Percentiles rank a stretch among this genome's conserved stretches.
Conservation (phyloP, 1,284 basidiomycete genomes). For the Schizopora paradoxa region DNA sequence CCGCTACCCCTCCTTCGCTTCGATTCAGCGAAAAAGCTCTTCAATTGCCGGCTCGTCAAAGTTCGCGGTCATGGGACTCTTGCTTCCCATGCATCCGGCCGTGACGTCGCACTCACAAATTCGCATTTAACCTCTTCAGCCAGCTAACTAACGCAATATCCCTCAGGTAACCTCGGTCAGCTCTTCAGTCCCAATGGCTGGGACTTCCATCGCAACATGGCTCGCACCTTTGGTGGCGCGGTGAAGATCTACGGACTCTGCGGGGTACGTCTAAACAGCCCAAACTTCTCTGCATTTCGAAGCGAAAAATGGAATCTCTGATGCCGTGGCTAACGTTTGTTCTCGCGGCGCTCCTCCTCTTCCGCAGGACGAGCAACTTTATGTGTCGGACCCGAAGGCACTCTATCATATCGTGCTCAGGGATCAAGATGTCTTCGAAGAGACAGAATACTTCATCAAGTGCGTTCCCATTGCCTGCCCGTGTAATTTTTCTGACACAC, state of each 20-base stretch:
- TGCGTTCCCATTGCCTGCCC: neutral
- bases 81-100: neutral
- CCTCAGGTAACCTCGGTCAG: constrained; percentile 43
- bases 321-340: too few relatives aligned
- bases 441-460: constrained; percentile 13
- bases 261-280: constrained; percentile 12
- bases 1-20: too few relatives aligned
- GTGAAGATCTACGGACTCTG: constrained; percentile 18
- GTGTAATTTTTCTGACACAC: neutral
- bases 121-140: neutral
- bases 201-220: constrained; percentile 40
- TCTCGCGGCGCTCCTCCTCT: too few relatives aligned
- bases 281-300: neutral
- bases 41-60: too few relatives aligned
- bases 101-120: neutral
- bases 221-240: constrained; percentile 24
- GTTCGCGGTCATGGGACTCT: neutral
- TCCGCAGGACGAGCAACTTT: constrained; percentile 17
- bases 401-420: constrained; percentile 20
- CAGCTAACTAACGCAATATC: too few relatives aligned
- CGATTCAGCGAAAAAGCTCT: too few relatives aligned
- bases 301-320: too few relatives aligned
- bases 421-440: constrained; percentile 19
- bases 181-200: constrained; percentile 44
- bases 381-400: constrained; percentile 20